Evolutionary conservation across 768 basidiomycete genomes (phyloP).

Genomic region (Termitomyces sp.): DNA sequence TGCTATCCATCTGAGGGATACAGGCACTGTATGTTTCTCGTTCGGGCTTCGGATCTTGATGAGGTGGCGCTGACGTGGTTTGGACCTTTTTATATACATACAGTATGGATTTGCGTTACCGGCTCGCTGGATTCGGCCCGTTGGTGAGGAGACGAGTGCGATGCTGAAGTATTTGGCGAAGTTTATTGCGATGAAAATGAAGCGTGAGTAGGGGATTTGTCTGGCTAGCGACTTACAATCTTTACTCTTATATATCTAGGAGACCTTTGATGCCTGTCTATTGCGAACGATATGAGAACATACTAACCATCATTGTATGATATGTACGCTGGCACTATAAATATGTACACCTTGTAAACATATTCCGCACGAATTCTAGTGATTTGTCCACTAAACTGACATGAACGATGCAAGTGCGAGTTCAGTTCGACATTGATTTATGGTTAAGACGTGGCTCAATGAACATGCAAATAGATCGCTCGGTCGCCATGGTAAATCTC

Average conservation of each 20-base stretch:
- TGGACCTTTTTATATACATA: not conserved
- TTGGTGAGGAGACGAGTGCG: slow-evolving; percentile 70
- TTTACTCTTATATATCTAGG: not conserved
- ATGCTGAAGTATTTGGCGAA: slow-evolving; percentile 65
- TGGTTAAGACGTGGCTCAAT: too few relatives aligned
- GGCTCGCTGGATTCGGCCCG: slow-evolving; percentile 65
- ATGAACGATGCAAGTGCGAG: too few relatives aligned
- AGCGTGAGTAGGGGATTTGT: slow-evolving; percentile 17
- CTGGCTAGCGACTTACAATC: not conserved
- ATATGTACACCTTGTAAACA: not conserved
- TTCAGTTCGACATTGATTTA: too few relatives aligned
- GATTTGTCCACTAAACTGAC: not conserved
- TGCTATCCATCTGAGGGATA: slow-evolving; percentile 63
- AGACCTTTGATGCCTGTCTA: not conserved
- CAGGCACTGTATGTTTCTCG: slow-evolving; percentile 53
- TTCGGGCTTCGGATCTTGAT: not conserved
- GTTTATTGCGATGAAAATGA: slow-evolving; percentile 51
- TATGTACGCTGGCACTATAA: not conserved
- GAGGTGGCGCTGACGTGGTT: not conserved
- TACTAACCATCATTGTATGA: not conserved
- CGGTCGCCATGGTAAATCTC: too few relatives aligned
- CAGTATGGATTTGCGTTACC: slow-evolving; percentile 81
- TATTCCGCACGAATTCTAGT: not conserved
- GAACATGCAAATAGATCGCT: too few relatives aligned
- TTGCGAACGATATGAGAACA: not conserved